Evolutionary conservation across 176 grass and related monocot genomes (phyloP).

Genomic region (Musa beccarii): DNA sequence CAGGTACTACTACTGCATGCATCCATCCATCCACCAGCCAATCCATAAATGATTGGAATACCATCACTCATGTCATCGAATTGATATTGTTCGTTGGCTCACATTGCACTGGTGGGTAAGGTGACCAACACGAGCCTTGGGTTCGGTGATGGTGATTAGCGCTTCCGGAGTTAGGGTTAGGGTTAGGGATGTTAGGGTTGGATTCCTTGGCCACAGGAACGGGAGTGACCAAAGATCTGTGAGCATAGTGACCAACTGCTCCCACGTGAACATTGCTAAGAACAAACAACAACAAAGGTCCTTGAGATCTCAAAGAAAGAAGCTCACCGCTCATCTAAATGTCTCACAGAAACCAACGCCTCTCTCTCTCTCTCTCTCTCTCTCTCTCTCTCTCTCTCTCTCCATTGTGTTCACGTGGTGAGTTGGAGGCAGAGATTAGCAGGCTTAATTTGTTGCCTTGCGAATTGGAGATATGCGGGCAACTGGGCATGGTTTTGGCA

Average conservation of each 20-base stretch:
- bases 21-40: not conserved
- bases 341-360: slow-evolving; percentile 50
- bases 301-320: slow-evolving; percentile 33
- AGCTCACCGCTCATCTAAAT: slow-evolving; percentile 22
- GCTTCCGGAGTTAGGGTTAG: slow-evolving; percentile 36
- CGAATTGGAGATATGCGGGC: slow-evolving; percentile 22
- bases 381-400: slow-evolving; percentile 17
- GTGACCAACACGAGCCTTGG: too few relatives aligned
- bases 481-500: not conserved
- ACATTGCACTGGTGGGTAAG: too few relatives aligned
- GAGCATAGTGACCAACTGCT: slow-evolving; percentile 25
- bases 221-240: not conserved
- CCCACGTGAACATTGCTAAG: slow-evolving; percentile 71
- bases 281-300: slow-evolving; percentile 31
- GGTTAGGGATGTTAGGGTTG: slow-evolving; percentile 4
- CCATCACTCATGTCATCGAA: not conserved
- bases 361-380: slow-evolving; percentile 1
- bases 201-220: not conserved
- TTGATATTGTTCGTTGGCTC: not conserved
- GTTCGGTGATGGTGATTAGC: too few relatives aligned
- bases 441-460: slow-evolving; percentile 24
- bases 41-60: not conserved
- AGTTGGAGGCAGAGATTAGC: slow-evolving; percentile 26
- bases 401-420: slow-evolving; percentile 66
- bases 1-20: slow-evolving; percentile 32